Evolutionary conservation across 2,329 filamentous ascomycete genomes (phyloP), one percentile per base, ranked within the genome.

Genomic region (Phyllosticta citriasiana): DNA sequence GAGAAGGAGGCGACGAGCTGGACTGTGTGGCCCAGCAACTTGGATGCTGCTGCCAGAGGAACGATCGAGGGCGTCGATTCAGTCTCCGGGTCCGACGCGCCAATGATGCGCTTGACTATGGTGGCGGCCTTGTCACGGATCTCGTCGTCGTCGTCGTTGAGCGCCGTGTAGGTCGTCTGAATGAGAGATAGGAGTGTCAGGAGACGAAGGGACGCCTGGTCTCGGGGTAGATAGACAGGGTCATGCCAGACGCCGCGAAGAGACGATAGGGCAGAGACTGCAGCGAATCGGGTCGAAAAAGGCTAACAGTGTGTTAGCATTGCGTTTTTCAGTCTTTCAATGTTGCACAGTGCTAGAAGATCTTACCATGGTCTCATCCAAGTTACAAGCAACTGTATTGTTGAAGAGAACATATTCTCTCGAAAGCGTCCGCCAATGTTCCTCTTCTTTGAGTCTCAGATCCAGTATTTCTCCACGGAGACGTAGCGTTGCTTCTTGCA

Each of bases 111-210:
- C 4, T 74, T 70, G 0, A 80, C 77, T 1, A 82, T 79, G 0
- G 67, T 63, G 2, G 86, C 82, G 7, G 86, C 87, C 0, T 82
- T 72, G 35, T 87, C 82, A 53, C 93, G 84, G 64, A 97, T 83
- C 62, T 97, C 91, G 64, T 96, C 90, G 69, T 97, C 93, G 70
- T 97, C 93, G 70, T 97, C 94, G 69, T 89, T 88, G 4, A 96
- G 80, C 54, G 85, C 79, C 69, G 91, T 86, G 72, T 94, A 92
- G 1, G 93, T 76, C 47, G 86, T 78, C 4, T 91, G 71, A 57
- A 53, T 54, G 5, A 75, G 64, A 19, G 64, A 64, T 1, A 74
- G 67, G 54, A 70, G 47, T 1, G 57, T 14, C 40, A 68, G 61
- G 0, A 64, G 22, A 1, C 57, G 51, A 6, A 63, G 27, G 19